phyloP scores from a whole-genome alignment of 345 rosid genomes.

The Gossypium mustelinum region DNA sequence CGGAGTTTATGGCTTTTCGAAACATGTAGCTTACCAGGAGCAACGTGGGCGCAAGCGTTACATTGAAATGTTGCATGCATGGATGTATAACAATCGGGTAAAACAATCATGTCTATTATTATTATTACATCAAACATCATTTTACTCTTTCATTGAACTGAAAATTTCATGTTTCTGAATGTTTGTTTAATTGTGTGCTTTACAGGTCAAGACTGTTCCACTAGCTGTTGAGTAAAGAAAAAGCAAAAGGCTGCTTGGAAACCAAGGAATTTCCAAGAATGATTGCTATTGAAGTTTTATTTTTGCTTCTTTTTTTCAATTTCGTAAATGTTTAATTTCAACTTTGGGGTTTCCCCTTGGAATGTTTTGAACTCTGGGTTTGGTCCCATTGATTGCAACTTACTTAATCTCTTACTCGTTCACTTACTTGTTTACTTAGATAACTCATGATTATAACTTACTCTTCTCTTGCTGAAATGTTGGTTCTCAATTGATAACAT shows the following conservation, averaged over 20 bases:
- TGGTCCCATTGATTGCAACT: not conserved
- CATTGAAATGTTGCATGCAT: conserved; percentile 66
- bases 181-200: not conserved
- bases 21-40: conserved; percentile 63
- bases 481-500: too few relatives aligned
- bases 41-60: conserved; percentile 59
- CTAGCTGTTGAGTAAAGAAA: conserved; percentile 34
- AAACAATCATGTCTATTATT: not conserved
- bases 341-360: not conserved
- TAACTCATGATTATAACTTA: too few relatives aligned
- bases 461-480: too few relatives aligned
- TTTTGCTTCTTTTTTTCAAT: not conserved
- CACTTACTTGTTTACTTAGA: too few relatives aligned
- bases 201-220: conserved; percentile 66
- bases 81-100: conserved; percentile 55
- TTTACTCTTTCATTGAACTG: not conserved
- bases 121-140: not conserved
- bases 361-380: not conserved
- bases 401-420: too few relatives aligned
- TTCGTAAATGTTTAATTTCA: not conserved
- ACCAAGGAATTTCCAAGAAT: conserved; percentile 13
- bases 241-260: not conserved
- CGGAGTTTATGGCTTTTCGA: conserved; percentile 69
- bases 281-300: not conserved
- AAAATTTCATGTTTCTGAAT: not conserved